Base-by-base conservation (phyloP, 768 basidiomycete species). In the Leccinum truebloodii region DNA sequence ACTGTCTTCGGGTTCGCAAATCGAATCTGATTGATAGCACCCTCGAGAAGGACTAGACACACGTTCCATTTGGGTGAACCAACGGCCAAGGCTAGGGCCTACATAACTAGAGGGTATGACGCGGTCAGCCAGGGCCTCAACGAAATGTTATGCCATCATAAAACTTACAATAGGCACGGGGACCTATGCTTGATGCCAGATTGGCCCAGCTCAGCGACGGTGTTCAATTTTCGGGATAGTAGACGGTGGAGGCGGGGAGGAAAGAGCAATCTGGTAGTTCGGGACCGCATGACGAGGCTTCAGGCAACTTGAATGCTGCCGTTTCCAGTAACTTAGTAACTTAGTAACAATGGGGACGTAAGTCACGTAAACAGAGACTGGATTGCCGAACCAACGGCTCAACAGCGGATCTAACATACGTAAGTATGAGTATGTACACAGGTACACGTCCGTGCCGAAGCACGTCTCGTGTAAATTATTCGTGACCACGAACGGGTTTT, bases 91-190 rank as follows among this genome's bases (percentile, higher is more conserved):
- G 66, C 66, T 24, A 34, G 32, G 32, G 1, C 72, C 71, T 34
- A 34, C 32, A 34, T 34, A 34, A 52, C 72, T 72, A 28, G 58
- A 4, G n/a, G 52, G 57, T 7, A 32, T 32, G 32, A 34, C 0
- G 0, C 32, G 24, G 20, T 35, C 24, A 20, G 30, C 58, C 53
- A 58, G 52, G 35, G 37, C 35, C 26, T 48, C 14, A 2, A 9
- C 7, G 32, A 32, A 32, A 32, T 10, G 32, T 32, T 24, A 2
- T 24, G 4, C 4, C 4, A 28, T 2, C 20, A 20, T 3, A 4
- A 18, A 3, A 60, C 73, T 64, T 64, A 67, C 68, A 24, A 76
- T 74, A 14, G 74, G 75, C 16, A 76, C 73, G 2, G 73, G 75
- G 28, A 75, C 69, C 30, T 63, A 12, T 0, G 32, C 32, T 34